Conservation (phyloP, 192 early-diverging fungal species). For the Coemansia asiatica region DNA sequence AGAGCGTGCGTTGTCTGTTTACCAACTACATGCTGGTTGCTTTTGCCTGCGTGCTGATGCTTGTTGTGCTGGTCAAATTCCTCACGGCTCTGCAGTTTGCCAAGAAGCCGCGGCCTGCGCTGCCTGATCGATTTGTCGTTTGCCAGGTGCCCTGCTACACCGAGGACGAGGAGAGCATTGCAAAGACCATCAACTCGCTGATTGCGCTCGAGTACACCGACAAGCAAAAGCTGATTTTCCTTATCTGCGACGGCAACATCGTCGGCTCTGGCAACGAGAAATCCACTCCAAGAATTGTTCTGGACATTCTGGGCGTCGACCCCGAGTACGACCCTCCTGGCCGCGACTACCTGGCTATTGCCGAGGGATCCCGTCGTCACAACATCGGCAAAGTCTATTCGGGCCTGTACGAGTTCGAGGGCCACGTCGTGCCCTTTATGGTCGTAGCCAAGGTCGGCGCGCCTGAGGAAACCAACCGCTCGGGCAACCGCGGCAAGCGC, state of each 20-base stretch:
- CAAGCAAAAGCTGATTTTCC: constrained; percentile 86
- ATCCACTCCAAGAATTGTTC: constrained; percentile 94
- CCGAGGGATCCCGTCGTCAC: constrained; percentile 86
- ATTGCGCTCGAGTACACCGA: constrained; percentile 77
- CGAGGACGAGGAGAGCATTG: constrained; percentile 84
- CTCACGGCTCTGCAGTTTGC: constrained; percentile 75
- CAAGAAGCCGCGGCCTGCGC: constrained; percentile 69
- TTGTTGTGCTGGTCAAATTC: constrained; percentile 81
- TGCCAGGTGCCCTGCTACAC: constrained; percentile 96
- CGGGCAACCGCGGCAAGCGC: constrained; percentile 97
- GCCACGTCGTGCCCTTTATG: constrained; percentile 90
- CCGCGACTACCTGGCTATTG: constrained; percentile 81
- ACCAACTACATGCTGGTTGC: constrained; percentile 86
- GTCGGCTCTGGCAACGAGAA: constrained; percentile 94
- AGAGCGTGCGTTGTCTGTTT: constrained; percentile 72
- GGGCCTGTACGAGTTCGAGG: constrained; percentile 88
- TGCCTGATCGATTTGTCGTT: constrained; percentile 93
- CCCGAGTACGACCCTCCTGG: constrained; percentile 74
- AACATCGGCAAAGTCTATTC: constrained; percentile 98
- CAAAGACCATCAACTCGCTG: constrained; percentile 82
- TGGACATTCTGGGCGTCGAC: constrained; percentile 90
- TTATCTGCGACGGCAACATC: constrained; percentile 91
- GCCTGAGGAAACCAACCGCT: constrained; percentile 77
- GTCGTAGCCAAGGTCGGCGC: constrained; percentile 95
- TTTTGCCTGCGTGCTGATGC: constrained; percentile 69